A percentile compares a stretch with the other conserved stretches of the same genome.
These are phyloP conservation scores for Neurospora tetraspora DNA, from an alignment of 495 filamentous ascomycete genomes.

Conservation along the genomic window DNA sequence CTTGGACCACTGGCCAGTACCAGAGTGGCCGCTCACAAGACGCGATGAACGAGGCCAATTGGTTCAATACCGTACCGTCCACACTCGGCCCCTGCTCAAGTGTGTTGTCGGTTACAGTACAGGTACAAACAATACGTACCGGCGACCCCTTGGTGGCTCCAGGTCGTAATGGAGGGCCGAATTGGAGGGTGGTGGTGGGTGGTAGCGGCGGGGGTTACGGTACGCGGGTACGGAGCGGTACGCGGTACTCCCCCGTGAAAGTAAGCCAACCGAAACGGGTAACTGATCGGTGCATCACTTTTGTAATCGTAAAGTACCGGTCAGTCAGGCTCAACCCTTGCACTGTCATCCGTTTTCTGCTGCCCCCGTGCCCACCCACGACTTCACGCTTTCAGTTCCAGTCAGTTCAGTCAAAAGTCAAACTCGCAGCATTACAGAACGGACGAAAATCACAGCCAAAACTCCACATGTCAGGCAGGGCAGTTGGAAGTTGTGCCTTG, in stretches of 20 bases:
- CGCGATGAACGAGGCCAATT: neutral
- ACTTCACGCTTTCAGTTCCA: neutral
- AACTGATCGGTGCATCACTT: neutral
- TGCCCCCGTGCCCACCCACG: neutral
- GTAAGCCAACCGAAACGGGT: neutral
- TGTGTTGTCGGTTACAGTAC: neutral
- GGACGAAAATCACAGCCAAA: neutral
- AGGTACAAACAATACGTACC: neutral
- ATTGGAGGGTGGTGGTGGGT: neutral
- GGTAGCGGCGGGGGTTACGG: neutral
- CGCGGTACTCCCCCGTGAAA: neutral
- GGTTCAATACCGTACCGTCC: neutral
- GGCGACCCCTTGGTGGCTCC: neutral
- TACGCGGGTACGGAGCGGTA: neutral
- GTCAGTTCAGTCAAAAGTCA: neutral
- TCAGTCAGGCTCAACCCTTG: neutral
- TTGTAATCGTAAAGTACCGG: neutral
- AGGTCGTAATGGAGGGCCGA: neutral
- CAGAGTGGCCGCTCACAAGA: neutral
- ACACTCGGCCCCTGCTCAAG: neutral
- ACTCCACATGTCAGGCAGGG: neutral
- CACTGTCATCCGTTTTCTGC: neutral
- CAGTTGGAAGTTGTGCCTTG: neutral
- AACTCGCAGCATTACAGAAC: neutral
- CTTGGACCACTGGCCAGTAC: neutral